Conservation (phyloP, 306 rosid species). For the Lablab purpureus region DNA sequence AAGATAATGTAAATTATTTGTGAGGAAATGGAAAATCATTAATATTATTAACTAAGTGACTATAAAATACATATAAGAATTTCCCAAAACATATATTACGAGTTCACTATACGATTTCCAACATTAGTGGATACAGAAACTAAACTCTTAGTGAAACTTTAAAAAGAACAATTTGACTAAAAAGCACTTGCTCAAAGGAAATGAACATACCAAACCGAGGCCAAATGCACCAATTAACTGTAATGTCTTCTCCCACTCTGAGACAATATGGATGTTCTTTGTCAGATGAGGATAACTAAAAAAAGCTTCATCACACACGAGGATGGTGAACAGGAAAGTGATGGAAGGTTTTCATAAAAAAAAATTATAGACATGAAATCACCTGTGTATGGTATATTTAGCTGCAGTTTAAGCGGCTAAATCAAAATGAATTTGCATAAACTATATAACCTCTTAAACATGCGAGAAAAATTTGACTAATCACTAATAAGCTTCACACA, state of each 20-base stretch:
- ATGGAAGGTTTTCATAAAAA: conserved; percentile 32
- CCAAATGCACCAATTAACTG: conserved; percentile 81
- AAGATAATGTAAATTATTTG: conserved; percentile 39
- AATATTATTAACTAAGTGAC: conserved; percentile 8
- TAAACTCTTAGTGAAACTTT: conserved; percentile 5
- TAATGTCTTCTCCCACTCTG: conserved; percentile 96
- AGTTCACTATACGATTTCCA: conserved; percentile 10
- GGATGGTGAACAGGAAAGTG: conserved; percentile 27
- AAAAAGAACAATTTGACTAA: conserved; percentile 30
- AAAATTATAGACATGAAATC: background rate
- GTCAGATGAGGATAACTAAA: conserved; percentile 44
- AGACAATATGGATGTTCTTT: conserved; percentile 38
- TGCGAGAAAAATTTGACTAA: background rate
- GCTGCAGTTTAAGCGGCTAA: conserved; percentile 29
- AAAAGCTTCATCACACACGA: background rate
- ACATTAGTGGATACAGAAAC: conserved; percentile 26
- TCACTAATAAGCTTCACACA: conserved; percentile 37
- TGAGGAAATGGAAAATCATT: conserved; percentile 34
- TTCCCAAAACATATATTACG: conserved; percentile 10
- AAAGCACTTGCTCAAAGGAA: conserved; percentile 40
- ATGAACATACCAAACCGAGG: conserved; percentile 71
- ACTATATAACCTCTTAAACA: conserved; percentile 15
- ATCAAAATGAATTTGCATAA: conserved; percentile 33
- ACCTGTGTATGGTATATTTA: background rate
- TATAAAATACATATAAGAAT: conserved; percentile 18